Base-by-base conservation (phyloP, 1,284 basidiomycete species). In the Schizophyllum commune region DNA sequence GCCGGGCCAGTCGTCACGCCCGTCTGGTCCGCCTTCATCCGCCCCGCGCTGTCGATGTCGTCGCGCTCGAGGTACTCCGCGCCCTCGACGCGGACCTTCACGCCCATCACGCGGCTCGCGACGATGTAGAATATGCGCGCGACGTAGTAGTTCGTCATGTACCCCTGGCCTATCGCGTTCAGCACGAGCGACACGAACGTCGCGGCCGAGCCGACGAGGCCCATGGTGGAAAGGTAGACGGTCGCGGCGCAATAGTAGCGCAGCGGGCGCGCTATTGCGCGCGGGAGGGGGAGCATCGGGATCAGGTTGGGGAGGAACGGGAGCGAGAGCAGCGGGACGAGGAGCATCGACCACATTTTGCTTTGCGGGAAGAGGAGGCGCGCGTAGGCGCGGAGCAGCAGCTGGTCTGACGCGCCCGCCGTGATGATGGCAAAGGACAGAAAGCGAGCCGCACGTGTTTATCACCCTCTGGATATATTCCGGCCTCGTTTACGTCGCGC, bases 111-210 rank as follows among this genome's bases (percentile, higher is more conserved):
- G 13, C 83, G 83, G 51, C 85, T 81, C 55, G 86, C 83, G 61
- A 94, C 66, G 59, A 73, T 69, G 77, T 96, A 94, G 78, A 99
- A 98, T 54, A 83, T 84, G 58, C 92, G 79, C 1, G 94, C 96
- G 52, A 96, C 89, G 65, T 91, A 78, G 68, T 83, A 89, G 76
- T 96, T 94, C 68, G 92, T 91, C 72, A 98, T 91, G 71, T 88
- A 86, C 19, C 89, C 80, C 69, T 85, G 80, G 17, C 95, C 94
- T 7, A 85, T 70, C 34, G 91, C 69, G 6, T 84, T 80, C 75
- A 96, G 83, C 17, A 86, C 79, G 17, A 92, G 76, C 2, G 89
- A 88, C 58, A 89, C 78, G 56, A 93, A 70, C 56, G 92, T 80
- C 55, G 92, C 92, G 79, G 88, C 89, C 59, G 88, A 81, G 3